Percentiles rank a stretch among this genome's conserved stretches.
Evolutionary conservation across 768 basidiomycete species (phyloP).

Genomic region (Serendipita sp.): DNA sequence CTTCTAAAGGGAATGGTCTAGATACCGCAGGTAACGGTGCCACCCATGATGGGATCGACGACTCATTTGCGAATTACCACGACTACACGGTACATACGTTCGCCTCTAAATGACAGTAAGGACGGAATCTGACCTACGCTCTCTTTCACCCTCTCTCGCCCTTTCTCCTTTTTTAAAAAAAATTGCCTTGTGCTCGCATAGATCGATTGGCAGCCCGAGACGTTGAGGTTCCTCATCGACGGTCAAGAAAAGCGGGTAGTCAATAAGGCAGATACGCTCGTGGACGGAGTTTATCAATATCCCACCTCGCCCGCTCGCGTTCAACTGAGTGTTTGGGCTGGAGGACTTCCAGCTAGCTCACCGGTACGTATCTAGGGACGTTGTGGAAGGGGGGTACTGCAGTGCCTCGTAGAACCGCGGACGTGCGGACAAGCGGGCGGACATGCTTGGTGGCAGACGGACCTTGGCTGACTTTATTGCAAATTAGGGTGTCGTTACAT

Average conservation of each 20-base stretch:
- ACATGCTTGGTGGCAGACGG: not conserved
- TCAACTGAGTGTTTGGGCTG: slow-evolving; percentile 28
- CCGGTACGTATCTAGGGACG: slow-evolving; percentile 28
- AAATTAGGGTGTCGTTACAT: slow-evolving; percentile 48
- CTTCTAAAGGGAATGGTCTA: slow-evolving; percentile 10
- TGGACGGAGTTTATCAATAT: slow-evolving; percentile 40
- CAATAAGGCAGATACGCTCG: slow-evolving; percentile 38
- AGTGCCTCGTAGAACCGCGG: not conserved
- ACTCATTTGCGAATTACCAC: slow-evolving; percentile 57
- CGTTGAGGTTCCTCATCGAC: slow-evolving; percentile 52
- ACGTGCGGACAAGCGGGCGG: no score
- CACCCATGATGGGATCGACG: slow-evolving; percentile 31
- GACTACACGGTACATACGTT: slow-evolving; percentile 40
- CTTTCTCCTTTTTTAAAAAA: not conserved
- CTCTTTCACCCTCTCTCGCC: not conserved
- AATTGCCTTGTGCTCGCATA: slow-evolving; percentile 15
- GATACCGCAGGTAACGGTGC: slow-evolving; percentile 34
- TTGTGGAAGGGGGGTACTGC: not conserved
- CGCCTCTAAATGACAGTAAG: not conserved
- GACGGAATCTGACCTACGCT: no score
- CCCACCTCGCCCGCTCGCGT: slow-evolving; percentile 68
- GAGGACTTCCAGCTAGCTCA: not conserved
- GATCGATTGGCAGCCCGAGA: slow-evolving; percentile 68
- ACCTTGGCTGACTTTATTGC: not conserved
- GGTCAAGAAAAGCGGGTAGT: slow-evolving; percentile 54